A percentile compares a stretch with the other conserved stretches of the same genome.
These are phyloP conservation scores for Globisporangium solare DNA, from an alignment of 352 stramenopile species.

Conservation along the genomic window DNA sequence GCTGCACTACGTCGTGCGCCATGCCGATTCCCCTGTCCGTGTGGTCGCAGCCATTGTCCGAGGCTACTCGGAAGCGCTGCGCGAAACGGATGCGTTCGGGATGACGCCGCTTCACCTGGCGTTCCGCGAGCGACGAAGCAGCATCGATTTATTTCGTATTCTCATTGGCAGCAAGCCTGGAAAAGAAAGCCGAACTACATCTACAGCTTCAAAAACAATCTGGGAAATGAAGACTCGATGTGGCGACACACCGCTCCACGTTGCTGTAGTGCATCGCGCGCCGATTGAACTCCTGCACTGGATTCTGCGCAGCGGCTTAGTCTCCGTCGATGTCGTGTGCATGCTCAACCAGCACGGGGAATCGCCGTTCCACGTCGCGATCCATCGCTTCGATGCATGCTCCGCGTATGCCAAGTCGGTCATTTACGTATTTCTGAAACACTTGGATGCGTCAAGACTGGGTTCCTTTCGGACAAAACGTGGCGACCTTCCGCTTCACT, in stretches of 20 bases:
- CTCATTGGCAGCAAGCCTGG: slow-evolving; percentile 10
- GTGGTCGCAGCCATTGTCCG: slow-evolving; percentile 35
- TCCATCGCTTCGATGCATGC: slow-evolving; percentile 25
- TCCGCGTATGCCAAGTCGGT: slow-evolving; percentile 26
- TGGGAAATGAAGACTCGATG: slow-evolving; percentile 13
- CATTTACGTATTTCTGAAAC: slow-evolving; percentile 37
- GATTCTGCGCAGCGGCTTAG: slow-evolving; percentile 16
- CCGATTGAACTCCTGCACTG: slow-evolving; percentile 40
- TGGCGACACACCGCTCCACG: slow-evolving; percentile 35
- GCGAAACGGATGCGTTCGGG: slow-evolving; percentile 38
- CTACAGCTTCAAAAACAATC: background rate
- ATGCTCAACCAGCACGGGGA: slow-evolving; percentile 33
- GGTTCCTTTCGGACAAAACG: slow-evolving; percentile 31
- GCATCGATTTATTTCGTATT: slow-evolving; percentile 20
- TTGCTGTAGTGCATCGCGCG: slow-evolving; percentile 25
- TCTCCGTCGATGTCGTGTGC: slow-evolving; percentile 7
- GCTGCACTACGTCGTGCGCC: slow-evolving; percentile 51
- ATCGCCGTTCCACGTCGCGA: slow-evolving; percentile 38
- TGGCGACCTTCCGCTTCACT: slow-evolving; percentile 46
- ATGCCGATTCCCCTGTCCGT: slow-evolving; percentile 24
- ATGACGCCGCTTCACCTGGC: slow-evolving; percentile 63
- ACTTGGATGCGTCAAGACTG: slow-evolving; percentile 18
- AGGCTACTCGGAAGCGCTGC: slow-evolving; percentile 36
- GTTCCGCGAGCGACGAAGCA: slow-evolving; percentile 32
- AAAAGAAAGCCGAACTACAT: background rate